Base-by-base conservation (phyloP, 495 filamentous ascomycete genomes). In the Hyaloscypha finlandica region DNA sequence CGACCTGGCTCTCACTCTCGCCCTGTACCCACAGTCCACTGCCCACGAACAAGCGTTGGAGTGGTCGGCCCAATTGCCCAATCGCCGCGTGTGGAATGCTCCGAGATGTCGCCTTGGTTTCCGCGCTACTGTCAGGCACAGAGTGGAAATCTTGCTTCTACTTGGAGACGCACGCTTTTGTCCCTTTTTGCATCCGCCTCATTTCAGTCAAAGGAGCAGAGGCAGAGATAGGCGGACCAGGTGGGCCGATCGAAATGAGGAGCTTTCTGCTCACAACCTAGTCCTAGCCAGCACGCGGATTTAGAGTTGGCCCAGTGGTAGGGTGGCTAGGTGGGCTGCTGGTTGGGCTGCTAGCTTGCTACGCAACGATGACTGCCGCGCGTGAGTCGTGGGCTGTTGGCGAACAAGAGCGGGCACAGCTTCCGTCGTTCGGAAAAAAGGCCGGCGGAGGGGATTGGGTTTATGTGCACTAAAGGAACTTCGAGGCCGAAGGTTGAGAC, bases 61-160 rank as follows among this genome's bases (percentile, higher is more conserved):
- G 25, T 25, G 22, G 30, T 16, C 3, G 19, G 25, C 12, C 20
- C 42, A 51, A 52, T 37, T 37, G 52, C n/a, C 62, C 62, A 64
- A 64, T 64, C 29, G 51, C n/a, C 11, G 14, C 16, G 51, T 8
- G 31, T 37, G 63, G 63, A 66, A 53, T 59, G 33, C 63, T 65
- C 63, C 63, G 35, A 59, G 35, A 59, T 51, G 29, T 59, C 59
- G 37, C 39, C 48, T 56, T 55, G 35, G 63, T 33, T 25, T 64
- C 19, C n/a, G 35, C 45, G 35, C 64, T 61, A 66, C 39, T 69
- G 67, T 20, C 61, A 65, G 67, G 67, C 60, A 65, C 61, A 32
- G 55, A 16, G 19, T 54, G n/a, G 35, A 8, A 8, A 35, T 4
- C 48, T 33, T 42, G 20, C 25, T 58, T 58, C 54, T 66, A 63